phyloP scores from a whole-genome alignment of 768 basidiomycete genomes.

The Rubroboletus satanas region DNA sequence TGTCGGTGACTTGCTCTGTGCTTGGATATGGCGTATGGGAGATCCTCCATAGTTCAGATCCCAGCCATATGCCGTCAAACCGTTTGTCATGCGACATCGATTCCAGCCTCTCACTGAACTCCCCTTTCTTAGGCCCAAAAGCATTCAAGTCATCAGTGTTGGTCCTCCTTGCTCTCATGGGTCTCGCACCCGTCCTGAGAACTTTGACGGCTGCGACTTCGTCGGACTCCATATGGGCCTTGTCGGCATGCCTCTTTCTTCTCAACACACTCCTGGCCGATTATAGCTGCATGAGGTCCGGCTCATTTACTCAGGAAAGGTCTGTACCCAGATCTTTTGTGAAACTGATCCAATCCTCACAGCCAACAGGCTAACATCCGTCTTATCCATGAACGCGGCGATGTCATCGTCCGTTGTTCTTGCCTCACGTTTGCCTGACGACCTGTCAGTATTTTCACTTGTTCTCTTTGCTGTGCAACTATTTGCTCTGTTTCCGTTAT shows the following conservation, averaged over 20 bases:
- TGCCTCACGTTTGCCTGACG: constrained; percentile 81
- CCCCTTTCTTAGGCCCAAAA: constrained; percentile 52
- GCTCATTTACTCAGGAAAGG: constrained; percentile 57
- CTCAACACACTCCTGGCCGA: constrained; percentile 83
- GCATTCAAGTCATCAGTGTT: constrained; percentile 77
- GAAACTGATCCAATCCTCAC: constrained; percentile 21
- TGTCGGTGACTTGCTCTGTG: constrained; percentile 57
- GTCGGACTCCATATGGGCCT: constrained; percentile 94
- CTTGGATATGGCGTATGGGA: constrained; percentile 64
- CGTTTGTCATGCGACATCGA: constrained; percentile 22
- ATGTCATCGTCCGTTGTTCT: constrained; percentile 91
- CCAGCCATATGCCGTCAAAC: constrained; percentile 18
- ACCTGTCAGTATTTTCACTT: constrained; percentile 85
- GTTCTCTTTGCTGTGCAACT: constrained; percentile 78
- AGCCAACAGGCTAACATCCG: constrained; percentile 64
- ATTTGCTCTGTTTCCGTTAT: constrained; percentile 80
- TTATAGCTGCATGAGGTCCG: constrained; percentile 53
- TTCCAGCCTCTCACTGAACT: constrained; percentile 9
- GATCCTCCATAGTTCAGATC: constrained; percentile 41
- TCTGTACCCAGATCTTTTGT: constrained; percentile 30
- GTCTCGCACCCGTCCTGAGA: constrained; percentile 84
- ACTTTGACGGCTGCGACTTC: constrained; percentile 94
- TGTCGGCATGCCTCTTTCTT: constrained; percentile 80
- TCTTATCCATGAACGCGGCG: constrained; percentile 86
- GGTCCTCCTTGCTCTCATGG: constrained; percentile 84